Evolutionary conservation across 78 protist species (phyloP).

Genomic region (Dictyostelium capitatum): DNA sequence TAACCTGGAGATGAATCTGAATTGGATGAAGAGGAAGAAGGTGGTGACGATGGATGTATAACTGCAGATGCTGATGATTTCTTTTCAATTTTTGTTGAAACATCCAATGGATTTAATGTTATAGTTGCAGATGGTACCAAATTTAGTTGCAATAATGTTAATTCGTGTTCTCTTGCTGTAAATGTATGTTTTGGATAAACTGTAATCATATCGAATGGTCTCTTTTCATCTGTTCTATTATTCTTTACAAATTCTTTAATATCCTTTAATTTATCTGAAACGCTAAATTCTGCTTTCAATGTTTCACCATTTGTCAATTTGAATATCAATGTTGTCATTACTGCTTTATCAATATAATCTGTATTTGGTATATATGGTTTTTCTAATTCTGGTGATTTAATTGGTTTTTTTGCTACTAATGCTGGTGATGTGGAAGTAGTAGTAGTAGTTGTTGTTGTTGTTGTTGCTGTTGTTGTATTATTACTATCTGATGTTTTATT

Average conservation of each 20-base stretch:
- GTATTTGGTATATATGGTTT: background rate
- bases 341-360: background rate
- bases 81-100: background rate
- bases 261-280: background rate
- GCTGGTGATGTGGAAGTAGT: background rate
- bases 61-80: background rate
- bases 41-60: background rate
- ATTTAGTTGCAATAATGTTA: constrained; percentile 4
- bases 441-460: background rate
- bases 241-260: constrained; percentile 8
- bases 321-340: constrained; percentile 11
- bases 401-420: background rate
- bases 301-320: constrained; percentile 14
- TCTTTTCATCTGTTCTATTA: constrained; percentile 48
- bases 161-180: background rate
- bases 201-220: constrained; percentile 27
- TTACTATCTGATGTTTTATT: background rate
- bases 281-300: constrained; percentile 5
- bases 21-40: constrained; percentile 9
- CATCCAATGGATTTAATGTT: constrained; percentile 14
- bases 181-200: constrained; percentile 34
- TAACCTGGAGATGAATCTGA: background rate
- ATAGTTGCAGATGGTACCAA: constrained; percentile 50
- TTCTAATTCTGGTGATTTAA: background rate
- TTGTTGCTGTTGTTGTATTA: background rate